Conservation (phyloP, 208 protist species). For the Trypanosoma lewisi region DNA sequence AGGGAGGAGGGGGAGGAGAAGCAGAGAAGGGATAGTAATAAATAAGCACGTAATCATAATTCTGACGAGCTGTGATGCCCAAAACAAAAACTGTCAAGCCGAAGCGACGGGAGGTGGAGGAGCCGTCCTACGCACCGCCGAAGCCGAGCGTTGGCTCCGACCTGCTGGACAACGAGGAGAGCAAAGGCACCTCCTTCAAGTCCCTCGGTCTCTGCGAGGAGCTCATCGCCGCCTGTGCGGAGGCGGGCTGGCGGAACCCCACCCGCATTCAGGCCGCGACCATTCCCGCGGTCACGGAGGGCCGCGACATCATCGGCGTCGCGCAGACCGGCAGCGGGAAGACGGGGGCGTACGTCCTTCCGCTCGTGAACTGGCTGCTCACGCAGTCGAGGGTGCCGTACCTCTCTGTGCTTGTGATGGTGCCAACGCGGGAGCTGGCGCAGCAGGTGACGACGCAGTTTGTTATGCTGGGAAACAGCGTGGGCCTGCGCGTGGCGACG, state of each 20-base stretch:
- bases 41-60: no score
- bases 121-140: conserved; percentile 6
- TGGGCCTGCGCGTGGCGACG: conserved; percentile 86
- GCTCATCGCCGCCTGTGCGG: conserved; percentile 86
- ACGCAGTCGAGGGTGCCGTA: conserved; percentile 87
- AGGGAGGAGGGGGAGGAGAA: background rate
- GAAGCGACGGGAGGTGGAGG: conserved; percentile 3
- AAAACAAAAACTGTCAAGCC: conserved; percentile 4
- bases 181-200: conserved; percentile 75
- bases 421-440: conserved; percentile 98
- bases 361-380: conserved; percentile 97
- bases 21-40: background rate
- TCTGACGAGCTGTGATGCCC: no score
- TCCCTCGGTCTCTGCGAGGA: conserved; percentile 90
- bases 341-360: conserved; percentile 98
- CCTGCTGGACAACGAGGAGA: conserved; percentile 87
- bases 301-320: conserved; percentile 95
- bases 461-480: conserved; percentile 85
- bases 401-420: conserved; percentile 92
- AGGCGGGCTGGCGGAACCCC: conserved; percentile 91
- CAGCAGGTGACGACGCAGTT: conserved; percentile 97
- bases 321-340: conserved; percentile 99
- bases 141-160: conserved; percentile 62
- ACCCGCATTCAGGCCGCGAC: conserved; percentile 95
- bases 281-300: conserved; percentile 92